Conservation (phyloP, 192 early-diverging fungal genomes). For the Entomortierella parvispora region DNA sequence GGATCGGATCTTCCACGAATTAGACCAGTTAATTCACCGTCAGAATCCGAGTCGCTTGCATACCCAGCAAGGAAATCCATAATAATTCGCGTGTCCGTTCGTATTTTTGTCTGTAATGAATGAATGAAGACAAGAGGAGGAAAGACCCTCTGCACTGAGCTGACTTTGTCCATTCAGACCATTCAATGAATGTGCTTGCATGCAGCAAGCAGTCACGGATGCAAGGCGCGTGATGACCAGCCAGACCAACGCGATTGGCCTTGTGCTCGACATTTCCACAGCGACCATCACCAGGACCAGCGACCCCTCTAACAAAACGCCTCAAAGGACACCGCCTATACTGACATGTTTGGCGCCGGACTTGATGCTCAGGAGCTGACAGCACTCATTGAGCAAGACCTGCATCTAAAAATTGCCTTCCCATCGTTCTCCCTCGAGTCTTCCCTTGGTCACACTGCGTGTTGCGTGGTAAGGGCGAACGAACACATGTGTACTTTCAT, state of each 20-base stretch:
- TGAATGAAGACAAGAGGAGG: too few relatives aligned
- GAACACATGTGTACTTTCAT: too few relatives aligned
- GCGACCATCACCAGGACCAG: neutral
- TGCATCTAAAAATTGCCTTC: conserved; percentile 66
- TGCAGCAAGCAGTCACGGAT: too few relatives aligned
- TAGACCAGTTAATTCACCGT: too few relatives aligned
- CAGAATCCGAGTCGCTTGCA: conserved; percentile 35
- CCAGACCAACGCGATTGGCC: too few relatives aligned
- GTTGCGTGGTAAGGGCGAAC: conserved; percentile 66
- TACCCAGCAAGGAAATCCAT: conserved; percentile 40
- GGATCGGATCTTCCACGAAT: too few relatives aligned
- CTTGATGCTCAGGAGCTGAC: conserved; percentile 39
- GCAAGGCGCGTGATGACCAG: too few relatives aligned
- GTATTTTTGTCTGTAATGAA: neutral
- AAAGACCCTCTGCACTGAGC: too few relatives aligned
- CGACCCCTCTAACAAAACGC: neutral
- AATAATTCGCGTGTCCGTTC: conserved; percentile 7
- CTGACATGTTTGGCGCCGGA: conserved; percentile 39
- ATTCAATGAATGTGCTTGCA: too few relatives aligned
- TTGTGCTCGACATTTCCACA: neutral
- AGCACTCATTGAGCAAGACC: conserved; percentile 56
- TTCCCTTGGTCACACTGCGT: conserved; percentile 56
- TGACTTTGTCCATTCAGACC: too few relatives aligned
- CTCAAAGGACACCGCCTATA: neutral
- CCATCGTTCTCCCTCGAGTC: conserved; percentile 62